These are phyloP conservation scores for Cryptococcus floricola DNA, from an alignment of 1,284 basidiomycete species.

Conservation along the genomic window DNA sequence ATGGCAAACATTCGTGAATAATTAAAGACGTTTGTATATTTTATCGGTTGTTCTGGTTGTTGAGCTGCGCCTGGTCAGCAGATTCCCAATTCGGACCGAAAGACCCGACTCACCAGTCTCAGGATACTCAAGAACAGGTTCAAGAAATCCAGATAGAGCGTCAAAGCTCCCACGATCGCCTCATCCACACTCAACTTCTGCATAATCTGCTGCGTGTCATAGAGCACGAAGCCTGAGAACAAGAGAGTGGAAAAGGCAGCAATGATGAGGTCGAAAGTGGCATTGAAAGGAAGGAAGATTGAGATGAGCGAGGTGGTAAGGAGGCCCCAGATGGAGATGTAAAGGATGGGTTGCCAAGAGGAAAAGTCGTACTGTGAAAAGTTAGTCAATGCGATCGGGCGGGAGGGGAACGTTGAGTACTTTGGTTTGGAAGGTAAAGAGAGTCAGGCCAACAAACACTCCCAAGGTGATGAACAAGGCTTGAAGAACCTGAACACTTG, in stretches of 20 bases:
- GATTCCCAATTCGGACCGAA: background rate
- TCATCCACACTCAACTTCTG: constrained; percentile 49
- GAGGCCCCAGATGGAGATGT: constrained; percentile 46
- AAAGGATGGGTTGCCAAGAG: constrained; percentile 44
- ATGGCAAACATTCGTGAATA: too few species aligned
- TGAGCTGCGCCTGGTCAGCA: constrained; percentile 8
- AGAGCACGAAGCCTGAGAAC: constrained; percentile 48
- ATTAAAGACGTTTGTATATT: too few species aligned
- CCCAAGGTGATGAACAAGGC: constrained; percentile 55
- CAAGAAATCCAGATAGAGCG: constrained; percentile 30
- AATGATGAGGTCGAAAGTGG: constrained; percentile 44
- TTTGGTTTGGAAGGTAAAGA: constrained; percentile 54
- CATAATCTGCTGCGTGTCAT: constrained; percentile 50
- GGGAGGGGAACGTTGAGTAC: constrained; percentile 26
- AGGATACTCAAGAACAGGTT: constrained; percentile 15
- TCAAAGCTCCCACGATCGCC: constrained; percentile 35
- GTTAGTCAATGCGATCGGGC: background rate
- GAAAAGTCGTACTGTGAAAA: constrained; percentile 44
- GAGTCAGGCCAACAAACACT: constrained; percentile 54
- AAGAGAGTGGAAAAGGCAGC: constrained; percentile 44
- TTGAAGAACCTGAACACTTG: constrained; percentile 50
- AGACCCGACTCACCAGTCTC: constrained; percentile 8
- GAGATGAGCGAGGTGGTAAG: constrained; percentile 41
- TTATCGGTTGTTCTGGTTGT: constrained; percentile 21
- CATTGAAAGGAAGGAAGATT: constrained; percentile 49